Percentiles rank a stretch among this genome's conserved stretches.
phyloP scores from a whole-genome alignment of 371 early-diverging fungal species.

The Rhizopus microsporus region DNA sequence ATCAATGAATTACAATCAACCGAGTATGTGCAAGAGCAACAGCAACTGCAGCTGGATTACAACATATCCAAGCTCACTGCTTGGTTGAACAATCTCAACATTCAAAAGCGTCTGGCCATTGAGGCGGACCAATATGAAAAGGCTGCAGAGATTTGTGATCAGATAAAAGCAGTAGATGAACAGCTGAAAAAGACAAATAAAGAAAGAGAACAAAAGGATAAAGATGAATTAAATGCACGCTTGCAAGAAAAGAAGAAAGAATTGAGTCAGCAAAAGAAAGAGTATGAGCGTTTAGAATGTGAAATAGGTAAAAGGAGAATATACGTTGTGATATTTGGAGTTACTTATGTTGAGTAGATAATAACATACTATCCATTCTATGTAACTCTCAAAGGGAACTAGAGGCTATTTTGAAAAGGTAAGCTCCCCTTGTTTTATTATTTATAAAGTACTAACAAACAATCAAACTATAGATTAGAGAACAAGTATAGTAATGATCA shows the following conservation, averaged over 20 bases:
- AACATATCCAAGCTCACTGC: neutral
- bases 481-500: neutral
- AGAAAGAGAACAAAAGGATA: neutral
- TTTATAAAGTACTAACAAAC: neutral
- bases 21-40: neutral
- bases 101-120: neutral
- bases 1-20: neutral
- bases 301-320: neutral
- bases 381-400: neutral
- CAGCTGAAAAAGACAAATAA: neutral
- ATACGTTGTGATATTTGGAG: neutral
- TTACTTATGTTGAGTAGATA: neutral
- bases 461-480: neutral
- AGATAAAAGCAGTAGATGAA: neutral
- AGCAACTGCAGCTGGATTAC: neutral
- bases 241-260: neutral
- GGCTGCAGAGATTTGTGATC: neutral
- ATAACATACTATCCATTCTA: neutral
- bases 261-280: neutral
- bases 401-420: neutral
- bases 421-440: neutral
- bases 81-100: neutral
- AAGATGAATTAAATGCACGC: neutral
- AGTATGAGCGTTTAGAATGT: neutral
- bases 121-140: conserved; percentile 1